phyloP scores from a whole-genome alignment of 495 filamentous ascomycete genomes.

The Xylaria intraflava region DNA sequence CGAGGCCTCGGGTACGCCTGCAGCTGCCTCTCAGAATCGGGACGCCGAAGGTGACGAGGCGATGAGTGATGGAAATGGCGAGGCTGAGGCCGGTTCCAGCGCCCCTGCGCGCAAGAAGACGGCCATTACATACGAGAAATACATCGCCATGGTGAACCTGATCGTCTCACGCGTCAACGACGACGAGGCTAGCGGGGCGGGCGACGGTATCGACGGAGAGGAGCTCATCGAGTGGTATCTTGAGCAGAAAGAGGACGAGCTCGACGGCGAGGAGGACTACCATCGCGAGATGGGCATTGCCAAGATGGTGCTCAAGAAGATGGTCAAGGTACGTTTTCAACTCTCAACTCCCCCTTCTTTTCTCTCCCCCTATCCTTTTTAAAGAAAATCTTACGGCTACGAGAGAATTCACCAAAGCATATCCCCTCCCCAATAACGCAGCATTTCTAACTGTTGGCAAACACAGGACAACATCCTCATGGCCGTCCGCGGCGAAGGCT shows the following conservation, averaged over 20 bases:
- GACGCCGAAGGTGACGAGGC: constrained; percentile 63
- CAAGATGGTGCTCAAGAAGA: constrained; percentile 87
- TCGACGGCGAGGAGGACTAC: constrained; percentile 73
- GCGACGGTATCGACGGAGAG: constrained; percentile 86
- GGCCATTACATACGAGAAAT: constrained; percentile 93
- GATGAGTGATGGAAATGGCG: constrained; percentile 55
- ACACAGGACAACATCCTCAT: constrained; percentile 83
- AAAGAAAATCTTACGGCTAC: constrained; percentile 12
- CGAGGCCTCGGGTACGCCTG: constrained; percentile 33
- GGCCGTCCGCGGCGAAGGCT: constrained; percentile 78
- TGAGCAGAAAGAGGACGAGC: constrained; percentile 82
- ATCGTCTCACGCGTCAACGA: constrained; percentile 65
- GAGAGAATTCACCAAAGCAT: neutral
- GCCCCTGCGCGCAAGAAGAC: constrained; percentile 57
- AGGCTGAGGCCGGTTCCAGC: constrained; percentile 35
- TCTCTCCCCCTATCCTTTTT: neutral
- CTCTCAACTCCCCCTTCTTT: neutral
- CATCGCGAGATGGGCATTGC: constrained; percentile 66
- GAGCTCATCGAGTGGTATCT: constrained; percentile 87
- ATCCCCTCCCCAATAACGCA: neutral
- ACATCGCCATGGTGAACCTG: constrained; percentile 79
- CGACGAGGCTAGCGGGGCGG: constrained; percentile 66
- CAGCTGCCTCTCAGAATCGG: constrained; percentile 1
- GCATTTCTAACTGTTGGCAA: neutral
- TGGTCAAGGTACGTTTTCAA: constrained; percentile 77